Evolutionary conservation across 2,329 filamentous ascomycete genomes (phyloP), one percentile per base, ranked within the genome.

Genomic region (Pseudogymnoascus sp.): DNA sequence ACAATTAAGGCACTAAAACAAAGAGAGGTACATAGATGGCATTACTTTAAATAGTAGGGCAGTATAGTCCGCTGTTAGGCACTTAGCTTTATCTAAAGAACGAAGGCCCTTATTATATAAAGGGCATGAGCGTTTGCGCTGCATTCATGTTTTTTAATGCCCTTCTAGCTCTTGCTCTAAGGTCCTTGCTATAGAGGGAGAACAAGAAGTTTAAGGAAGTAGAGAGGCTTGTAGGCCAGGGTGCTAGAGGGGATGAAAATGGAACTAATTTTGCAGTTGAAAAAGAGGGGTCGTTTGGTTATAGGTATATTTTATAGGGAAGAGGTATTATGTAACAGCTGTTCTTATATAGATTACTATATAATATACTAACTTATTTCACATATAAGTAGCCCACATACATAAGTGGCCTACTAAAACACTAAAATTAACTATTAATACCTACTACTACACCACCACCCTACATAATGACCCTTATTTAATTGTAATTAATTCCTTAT

Each of bases 1-100:
- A 89, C 71, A 90, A 90, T 71, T 86, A 89, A 73, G 86, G 86
- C 12, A 84, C 79, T 37, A 86, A 88, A 70, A 86, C 86, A 1
- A 85, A 87, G 59, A 81, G 87, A 1, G 88, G 87, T 3, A 81
- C 83, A 1, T 81, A 81, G 3, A 86, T 90, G 61, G 83, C 86
- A 7, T 79, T 90, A n/a, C 76, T 86, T 59, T 88, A 89, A 69
- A 75, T 88, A 67, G 77, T 90, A 45, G 88, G 87, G 0, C 88
- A 88, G 71, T 82, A 82, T 65, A 84, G 85, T 0, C 84, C 86
- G 1, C 74, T 88, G 14, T 72, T 88, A 4, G 86, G 86, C 3
- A 88, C 86, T 2, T 80, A 85, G 57, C 69, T 88, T 7, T 90
- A 88, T 67, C 86, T 86, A n/a, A 51, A 51, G 29, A 11, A 10